These are phyloP conservation scores for Hebeloma cylindrosporum DNA, from an alignment of 768 basidiomycete species.

Conservation along the genomic window DNA sequence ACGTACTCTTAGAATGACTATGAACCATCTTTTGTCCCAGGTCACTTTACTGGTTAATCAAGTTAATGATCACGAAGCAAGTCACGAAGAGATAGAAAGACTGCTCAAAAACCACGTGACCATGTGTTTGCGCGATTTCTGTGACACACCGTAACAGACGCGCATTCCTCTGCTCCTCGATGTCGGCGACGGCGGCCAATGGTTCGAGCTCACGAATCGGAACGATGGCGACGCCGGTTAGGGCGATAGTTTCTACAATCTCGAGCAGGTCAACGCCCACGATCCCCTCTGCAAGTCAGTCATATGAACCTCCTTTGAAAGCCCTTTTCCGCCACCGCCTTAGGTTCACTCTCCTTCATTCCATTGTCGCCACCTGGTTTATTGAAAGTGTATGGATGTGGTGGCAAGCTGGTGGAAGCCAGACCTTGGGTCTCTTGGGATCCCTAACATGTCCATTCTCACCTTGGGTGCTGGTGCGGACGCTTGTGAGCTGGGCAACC, in stretches of 20 bases:
- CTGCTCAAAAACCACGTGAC: too few species aligned
- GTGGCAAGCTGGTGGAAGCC: constrained; percentile 43
- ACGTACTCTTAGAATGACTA: too few species aligned
- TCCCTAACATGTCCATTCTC: constrained; percentile 38
- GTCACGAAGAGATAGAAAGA: too few species aligned
- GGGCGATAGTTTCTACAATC: constrained; percentile 49
- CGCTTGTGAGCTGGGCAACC: constrained; percentile 46
- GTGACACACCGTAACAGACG: constrained; percentile 22
- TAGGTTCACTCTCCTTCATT: constrained; percentile 52
- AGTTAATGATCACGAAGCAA: too few species aligned
- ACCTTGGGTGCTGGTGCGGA: constrained; percentile 43
- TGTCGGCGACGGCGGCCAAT: constrained; percentile 23
- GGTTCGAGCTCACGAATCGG: constrained; percentile 18
- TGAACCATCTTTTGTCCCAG: too few species aligned
- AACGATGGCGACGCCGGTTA: constrained; percentile 38
- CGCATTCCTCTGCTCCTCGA: constrained; percentile 15
- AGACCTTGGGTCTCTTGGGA: constrained; percentile 28
- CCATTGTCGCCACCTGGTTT: constrained; percentile 47
- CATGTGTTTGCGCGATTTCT: too few species aligned
- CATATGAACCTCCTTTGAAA: constrained; percentile 68
- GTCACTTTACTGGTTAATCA: too few species aligned
- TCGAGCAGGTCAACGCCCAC: constrained; percentile 50
- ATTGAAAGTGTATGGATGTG: constrained; percentile 40
- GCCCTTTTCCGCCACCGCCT: constrained; percentile 61
- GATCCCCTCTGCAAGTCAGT: constrained; percentile 55